A percentile compares a stretch with the other conserved stretches of the same genome.
phyloP scores from a whole-genome alignment of 2,329 filamentous ascomycete species.

The Teratosphaeria viscida region DNA sequence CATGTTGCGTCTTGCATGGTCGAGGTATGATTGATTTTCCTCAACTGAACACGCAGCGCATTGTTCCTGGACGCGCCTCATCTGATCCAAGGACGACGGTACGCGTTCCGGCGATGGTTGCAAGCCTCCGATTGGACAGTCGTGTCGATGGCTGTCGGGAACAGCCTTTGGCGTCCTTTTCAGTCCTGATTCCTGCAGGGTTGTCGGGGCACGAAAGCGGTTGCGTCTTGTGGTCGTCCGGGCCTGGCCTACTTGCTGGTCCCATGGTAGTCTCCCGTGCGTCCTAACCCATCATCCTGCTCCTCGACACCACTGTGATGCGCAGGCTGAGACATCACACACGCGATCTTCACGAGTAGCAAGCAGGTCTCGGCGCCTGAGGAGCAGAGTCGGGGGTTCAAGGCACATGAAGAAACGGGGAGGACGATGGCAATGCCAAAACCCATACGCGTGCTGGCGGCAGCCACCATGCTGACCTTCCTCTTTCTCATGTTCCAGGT shows the following conservation, averaged over 20 bases:
- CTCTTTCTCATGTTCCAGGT: slow-evolving; percentile 71
- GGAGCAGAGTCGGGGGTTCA: neutral
- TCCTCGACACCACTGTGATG: neutral
- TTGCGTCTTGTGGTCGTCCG: neutral
- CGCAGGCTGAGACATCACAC: neutral
- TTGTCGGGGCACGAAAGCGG: neutral
- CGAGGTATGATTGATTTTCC: too few relatives aligned
- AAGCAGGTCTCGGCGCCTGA: neutral
- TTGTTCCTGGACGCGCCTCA: neutral
- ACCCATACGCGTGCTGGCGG: slow-evolving; percentile 69
- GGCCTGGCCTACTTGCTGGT: neutral
- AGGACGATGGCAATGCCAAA: slow-evolving; percentile 69
- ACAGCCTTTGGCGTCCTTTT: neutral
- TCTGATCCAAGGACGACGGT: neutral
- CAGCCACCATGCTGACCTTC: slow-evolving; percentile 61
- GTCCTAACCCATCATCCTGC: neutral
- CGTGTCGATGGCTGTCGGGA: neutral
- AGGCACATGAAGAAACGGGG: slow-evolving; percentile 5
- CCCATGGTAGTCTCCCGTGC: neutral
- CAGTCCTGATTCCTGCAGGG: neutral
- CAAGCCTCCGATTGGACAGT: neutral
- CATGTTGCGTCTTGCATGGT: neutral
- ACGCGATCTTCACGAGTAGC: neutral
- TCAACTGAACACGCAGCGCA: too few relatives aligned
- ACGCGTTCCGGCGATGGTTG: neutral